A percentile compares a stretch with the other conserved stretches of the same genome.
Conservation (phyloP, 257 asterid genomes). For the Orobanche coerulescens region DNA sequence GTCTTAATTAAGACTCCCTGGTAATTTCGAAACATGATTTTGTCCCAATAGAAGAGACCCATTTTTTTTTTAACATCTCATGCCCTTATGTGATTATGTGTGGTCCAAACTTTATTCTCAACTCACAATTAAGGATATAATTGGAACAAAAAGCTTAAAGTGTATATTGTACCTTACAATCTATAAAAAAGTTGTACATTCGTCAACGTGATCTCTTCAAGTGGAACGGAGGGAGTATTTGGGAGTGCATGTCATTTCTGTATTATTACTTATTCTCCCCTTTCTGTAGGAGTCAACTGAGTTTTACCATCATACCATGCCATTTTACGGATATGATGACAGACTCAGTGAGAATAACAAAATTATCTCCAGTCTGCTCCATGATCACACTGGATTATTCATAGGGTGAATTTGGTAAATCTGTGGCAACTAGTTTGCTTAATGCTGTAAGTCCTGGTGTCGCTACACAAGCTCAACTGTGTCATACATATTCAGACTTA, state of each 20-base stretch:
- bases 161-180: too few relatives aligned
- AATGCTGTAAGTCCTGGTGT: neutral
- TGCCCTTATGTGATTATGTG: too few relatives aligned
- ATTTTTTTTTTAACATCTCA: too few relatives aligned
- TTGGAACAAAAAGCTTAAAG: too few relatives aligned
- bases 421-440: neutral
- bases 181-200: too few relatives aligned
- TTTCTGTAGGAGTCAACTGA: constrained; percentile 7
- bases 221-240: too few relatives aligned
- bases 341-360: constrained; percentile 11
- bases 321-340: neutral
- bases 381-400: neutral
- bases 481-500: neutral
- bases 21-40: too few relatives aligned
- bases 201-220: too few relatives aligned
- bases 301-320: constrained; percentile 9
- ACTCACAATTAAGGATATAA: too few relatives aligned
- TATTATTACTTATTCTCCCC: constrained; percentile 7
- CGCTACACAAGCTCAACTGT: neutral
- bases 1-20: neutral
- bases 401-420: neutral
- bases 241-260: constrained; percentile 1
- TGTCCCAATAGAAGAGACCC: too few relatives aligned
- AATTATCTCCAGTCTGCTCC: neutral
- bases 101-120: too few relatives aligned